Conservation (phyloP, 106 monocot genomes). For the Acanthochlamys bracteata region DNA sequence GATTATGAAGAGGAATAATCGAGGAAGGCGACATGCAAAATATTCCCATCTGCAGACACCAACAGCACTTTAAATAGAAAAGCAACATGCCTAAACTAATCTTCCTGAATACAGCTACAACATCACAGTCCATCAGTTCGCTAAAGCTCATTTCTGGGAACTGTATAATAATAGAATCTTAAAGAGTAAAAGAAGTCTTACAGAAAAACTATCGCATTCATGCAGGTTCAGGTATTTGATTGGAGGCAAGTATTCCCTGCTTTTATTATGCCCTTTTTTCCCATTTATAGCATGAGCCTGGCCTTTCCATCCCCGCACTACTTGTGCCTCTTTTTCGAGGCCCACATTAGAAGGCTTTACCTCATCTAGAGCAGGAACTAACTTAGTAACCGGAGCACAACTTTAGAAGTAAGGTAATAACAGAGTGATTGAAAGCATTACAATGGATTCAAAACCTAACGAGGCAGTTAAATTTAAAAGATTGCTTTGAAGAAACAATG, state of each 20-base stretch:
- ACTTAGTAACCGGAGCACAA: not conserved
- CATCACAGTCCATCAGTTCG: too few species aligned
- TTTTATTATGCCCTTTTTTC: slow-evolving; percentile 32
- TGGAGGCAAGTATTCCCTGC: slow-evolving; percentile 32
- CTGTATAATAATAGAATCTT: not conserved
- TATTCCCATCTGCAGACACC: slow-evolving; percentile 67
- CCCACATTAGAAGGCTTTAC: slow-evolving; percentile 51
- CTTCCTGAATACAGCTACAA: too few species aligned
- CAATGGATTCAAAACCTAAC: not conserved
- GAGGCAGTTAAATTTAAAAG: too few species aligned
- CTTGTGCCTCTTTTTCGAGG: slow-evolving; percentile 47
- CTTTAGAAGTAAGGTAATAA: not conserved
- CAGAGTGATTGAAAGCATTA: not conserved
- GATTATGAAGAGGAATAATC: slow-evolving; percentile 89
- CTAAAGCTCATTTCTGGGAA: too few species aligned
- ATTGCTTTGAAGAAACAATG: too few species aligned
- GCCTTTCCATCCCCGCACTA: slow-evolving; percentile 39
- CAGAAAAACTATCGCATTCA: slow-evolving; percentile 68
- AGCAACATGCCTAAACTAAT: too few species aligned
- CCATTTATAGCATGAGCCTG: slow-evolving; percentile 27
- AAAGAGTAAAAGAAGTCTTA: slow-evolving; percentile 22
- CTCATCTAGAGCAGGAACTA: slow-evolving; percentile 27
- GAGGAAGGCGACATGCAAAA: slow-evolving; percentile 82
- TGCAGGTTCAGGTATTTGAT: slow-evolving; percentile 64
- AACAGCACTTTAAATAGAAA: not conserved